A percentile compares a stretch with the other conserved stretches of the same genome.
Evolutionary conservation across 2,329 filamentous ascomycete species (phyloP).

Genomic region (Xylaria sp.): DNA sequence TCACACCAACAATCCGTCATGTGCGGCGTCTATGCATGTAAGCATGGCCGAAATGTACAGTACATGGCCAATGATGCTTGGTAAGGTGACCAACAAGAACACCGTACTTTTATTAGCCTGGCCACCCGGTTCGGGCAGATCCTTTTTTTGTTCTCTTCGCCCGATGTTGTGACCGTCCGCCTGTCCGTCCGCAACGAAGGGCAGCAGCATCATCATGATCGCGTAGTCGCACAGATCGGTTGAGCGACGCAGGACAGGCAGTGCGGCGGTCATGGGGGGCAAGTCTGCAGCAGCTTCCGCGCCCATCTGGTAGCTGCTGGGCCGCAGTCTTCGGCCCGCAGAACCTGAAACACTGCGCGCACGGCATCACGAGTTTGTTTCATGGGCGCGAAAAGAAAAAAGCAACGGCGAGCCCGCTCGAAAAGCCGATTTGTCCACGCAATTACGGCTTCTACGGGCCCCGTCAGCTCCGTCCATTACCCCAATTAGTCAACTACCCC

Average conservation of each 20-base stretch:
- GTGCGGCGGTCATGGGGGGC: constrained; percentile 25
- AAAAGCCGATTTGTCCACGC: neutral
- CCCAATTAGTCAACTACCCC: neutral
- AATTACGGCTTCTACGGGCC: too few relatives aligned
- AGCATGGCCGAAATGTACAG: too few relatives aligned
- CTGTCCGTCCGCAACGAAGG: too few relatives aligned
- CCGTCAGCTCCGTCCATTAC: neutral
- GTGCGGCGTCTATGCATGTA: too few relatives aligned
- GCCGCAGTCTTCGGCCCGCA: constrained; percentile 28
- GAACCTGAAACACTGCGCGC: constrained; percentile 29
- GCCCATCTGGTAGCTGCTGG: constrained; percentile 26
- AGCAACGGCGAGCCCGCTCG: neutral
- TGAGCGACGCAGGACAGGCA: constrained; percentile 19
- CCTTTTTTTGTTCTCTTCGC: too few relatives aligned
- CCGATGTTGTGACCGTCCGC: too few relatives aligned
- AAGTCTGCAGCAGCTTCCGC: constrained; percentile 23
- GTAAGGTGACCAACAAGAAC: too few relatives aligned
- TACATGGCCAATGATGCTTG: too few relatives aligned
- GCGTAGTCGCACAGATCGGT: constrained; percentile 24
- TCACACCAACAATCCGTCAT: too few relatives aligned
- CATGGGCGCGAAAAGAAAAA: constrained; percentile 10
- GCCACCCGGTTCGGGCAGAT: too few relatives aligned
- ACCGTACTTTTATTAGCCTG: too few relatives aligned
- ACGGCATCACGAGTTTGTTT: constrained; percentile 28
- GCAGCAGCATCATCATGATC: too few relatives aligned